Evolutionary conservation across 306 rosid species (phyloP), one percentile per base, ranked within the genome.

Genomic region (Prunus davidiana): DNA sequence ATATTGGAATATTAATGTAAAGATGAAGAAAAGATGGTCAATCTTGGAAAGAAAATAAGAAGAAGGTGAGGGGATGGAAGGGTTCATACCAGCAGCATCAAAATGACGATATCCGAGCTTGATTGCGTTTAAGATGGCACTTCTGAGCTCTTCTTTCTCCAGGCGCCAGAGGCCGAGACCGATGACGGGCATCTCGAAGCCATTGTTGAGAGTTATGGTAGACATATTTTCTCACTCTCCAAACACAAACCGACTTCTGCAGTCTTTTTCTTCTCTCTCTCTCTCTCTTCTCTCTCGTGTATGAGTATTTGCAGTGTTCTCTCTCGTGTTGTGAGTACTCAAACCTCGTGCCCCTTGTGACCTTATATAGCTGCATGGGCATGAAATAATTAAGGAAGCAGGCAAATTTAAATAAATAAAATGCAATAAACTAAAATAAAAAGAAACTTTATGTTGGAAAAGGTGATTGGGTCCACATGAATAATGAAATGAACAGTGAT

Each of bases 91-190:
- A 72, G 96, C 96, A 68, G 93, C 87, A 78, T 91, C 93, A 25
- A 91, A 84, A 83, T 91, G 93, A 76, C 93, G 93, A 87, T 87
- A 88, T 50, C 87, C 91, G n/a, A 87, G 54, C 62, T 89, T 84
- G 73, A 89, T 82, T 75, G 96, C 82, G 78, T 87, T 91, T 70
- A 85, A 64, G 47, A 91, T 69, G 57, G 87, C 71, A 50, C 86
- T 84, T 54, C 79, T 91, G 78, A 89, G 73, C 67, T 81, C 78
- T 11, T 89, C 55, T 6, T 81, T 78, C 66, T 87, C 72, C 87
- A 91, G 80, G 9, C 96, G 89, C 93, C 93, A 87, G 57, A 89
- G 91, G 19, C 93, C 93, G 3, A 91, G 82, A 2, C 93, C 93
- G 3, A 87, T 45, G 49, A 77, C 45, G 2, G 88, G 93, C 87